Evolutionary conservation across 306 rosid species (phyloP).

Genomic region (Quercus wislizeni): DNA sequence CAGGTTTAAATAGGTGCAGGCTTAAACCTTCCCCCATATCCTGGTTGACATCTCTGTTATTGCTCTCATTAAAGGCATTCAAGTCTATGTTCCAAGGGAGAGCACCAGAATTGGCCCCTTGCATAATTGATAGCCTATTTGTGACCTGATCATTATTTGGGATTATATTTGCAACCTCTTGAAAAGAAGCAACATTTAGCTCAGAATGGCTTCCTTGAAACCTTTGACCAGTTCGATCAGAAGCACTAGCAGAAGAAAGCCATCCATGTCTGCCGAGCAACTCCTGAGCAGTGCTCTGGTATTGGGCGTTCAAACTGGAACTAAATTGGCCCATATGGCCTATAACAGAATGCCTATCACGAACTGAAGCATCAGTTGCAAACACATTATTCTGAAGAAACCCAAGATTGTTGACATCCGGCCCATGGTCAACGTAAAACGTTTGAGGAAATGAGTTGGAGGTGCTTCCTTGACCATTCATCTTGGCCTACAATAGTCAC

Average conservation of each 20-base stretch:
- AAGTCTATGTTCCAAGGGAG: not conserved
- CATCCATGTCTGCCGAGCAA: not conserved
- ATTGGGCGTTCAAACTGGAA: not conserved
- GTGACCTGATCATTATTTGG: not conserved
- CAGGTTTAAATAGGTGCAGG: not conserved
- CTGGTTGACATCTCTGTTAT: not conserved
- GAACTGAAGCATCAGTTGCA: not conserved
- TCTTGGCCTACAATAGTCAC: not conserved
- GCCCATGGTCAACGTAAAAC: not conserved
- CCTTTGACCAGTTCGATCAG: not conserved
- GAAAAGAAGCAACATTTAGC: not conserved
- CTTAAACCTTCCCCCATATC: not conserved
- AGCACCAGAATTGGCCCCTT: not conserved
- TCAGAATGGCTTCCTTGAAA: not conserved
- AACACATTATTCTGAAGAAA: not conserved
- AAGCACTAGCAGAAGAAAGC: not conserved
- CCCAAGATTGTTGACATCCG: not conserved
- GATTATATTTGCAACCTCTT: not conserved
- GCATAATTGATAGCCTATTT: not conserved
- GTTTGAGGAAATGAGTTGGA: not conserved
- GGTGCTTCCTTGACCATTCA: constrained; percentile 18
- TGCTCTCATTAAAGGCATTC: not conserved
- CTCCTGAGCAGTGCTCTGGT: not conserved
- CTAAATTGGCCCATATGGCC: constrained; percentile 7
- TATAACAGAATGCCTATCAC: not conserved